phyloP scores from a whole-genome alignment of 768 basidiomycete species.

The Panellus pusillus region DNA sequence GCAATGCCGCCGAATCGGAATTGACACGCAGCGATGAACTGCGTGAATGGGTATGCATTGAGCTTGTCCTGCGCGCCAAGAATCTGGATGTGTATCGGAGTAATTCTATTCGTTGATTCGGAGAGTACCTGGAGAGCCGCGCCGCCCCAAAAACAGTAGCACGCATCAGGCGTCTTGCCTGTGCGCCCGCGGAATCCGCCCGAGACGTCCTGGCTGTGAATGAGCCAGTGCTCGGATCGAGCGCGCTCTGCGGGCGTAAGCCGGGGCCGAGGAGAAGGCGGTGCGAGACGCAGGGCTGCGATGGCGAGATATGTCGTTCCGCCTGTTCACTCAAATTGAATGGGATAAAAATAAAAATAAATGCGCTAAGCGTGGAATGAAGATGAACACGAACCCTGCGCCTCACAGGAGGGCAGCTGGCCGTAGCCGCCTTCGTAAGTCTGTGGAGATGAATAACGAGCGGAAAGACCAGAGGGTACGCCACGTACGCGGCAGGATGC shows the following conservation, averaged over 20 bases:
- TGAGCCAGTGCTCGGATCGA: conserved; percentile 72
- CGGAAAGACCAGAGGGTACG: conserved; percentile 2
- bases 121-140: conserved; percentile 68
- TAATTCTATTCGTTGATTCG: background rate
- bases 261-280: conserved; percentile 26
- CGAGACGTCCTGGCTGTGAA: conserved; percentile 63
- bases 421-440: conserved; percentile 94
- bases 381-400: conserved; percentile 61
- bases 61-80: conserved; percentile 62
- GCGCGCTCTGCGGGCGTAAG: conserved; percentile 43
- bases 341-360: too few relatives aligned
- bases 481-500: conserved; percentile 66
- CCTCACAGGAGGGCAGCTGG: conserved; percentile 77
- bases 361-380: background rate
- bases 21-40: conserved; percentile 76
- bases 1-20: conserved; percentile 88
- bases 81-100: conserved; percentile 48
- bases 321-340: conserved; percentile 42
- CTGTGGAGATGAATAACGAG: conserved; percentile 39
- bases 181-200: conserved; percentile 92
- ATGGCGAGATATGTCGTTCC: conserved; percentile 93
- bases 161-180: conserved; percentile 85
- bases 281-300: conserved; percentile 64
- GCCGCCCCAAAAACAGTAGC: conserved; percentile 96
- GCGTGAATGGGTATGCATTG: conserved; percentile 51